Evolutionary conservation across 2,329 filamentous ascomycete genomes (phyloP), one percentile per base, ranked within the genome.

Genomic region (Hypoxylon sp.): DNA sequence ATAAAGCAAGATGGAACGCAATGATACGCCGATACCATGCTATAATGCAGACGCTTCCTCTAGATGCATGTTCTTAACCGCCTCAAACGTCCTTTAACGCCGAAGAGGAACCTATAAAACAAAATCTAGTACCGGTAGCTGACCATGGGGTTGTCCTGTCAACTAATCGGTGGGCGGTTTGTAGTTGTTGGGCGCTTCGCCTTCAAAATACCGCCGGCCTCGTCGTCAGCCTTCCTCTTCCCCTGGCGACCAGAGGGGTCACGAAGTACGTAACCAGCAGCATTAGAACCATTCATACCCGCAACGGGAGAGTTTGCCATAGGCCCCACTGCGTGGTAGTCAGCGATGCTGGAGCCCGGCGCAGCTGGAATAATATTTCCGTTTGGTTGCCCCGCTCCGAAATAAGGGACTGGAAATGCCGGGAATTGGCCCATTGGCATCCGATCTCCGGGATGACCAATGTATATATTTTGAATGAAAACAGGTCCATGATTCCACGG

Each of bases 11-110:
- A 18, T n/a, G n/a, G n/a, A n/a, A 38, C 36, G 6, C n/a, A n/a
- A 38, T 14, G 36, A 38, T 38, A 38, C 36, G 36, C 36, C 36
- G 36, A 38, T 38, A 38, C 36, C n/a, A 38, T 38, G 36, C 36
- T 38, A 16, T 18, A n/a, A 38, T 38, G 22, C 22, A 26, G 6
- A 26, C 12, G 20, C 6, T n/a, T 7, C 22, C 20, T 46, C 22
- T 46, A 46, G 22, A 46, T 46, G 42, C 42, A 46, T 6, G 9
- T 24, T 46, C 20, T 4, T 14, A 28, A 26, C 42, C 42, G 6
- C 22, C 42, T n/a, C 22, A 26, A n/a, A 12, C 3, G 28, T 26
- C 11, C 22, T n/a, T 26, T 3, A 16, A 46, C 42, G 42, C 42
- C 42, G 20, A 26, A 46, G n/a, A 26, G 14, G n/a, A 46, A 26